A percentile compares a stretch with the other conserved stretches of the same genome.
These are phyloP conservation scores for Penicillium turbatum DNA, from an alignment of 495 filamentous ascomycete genomes.

Conservation along the genomic window DNA sequence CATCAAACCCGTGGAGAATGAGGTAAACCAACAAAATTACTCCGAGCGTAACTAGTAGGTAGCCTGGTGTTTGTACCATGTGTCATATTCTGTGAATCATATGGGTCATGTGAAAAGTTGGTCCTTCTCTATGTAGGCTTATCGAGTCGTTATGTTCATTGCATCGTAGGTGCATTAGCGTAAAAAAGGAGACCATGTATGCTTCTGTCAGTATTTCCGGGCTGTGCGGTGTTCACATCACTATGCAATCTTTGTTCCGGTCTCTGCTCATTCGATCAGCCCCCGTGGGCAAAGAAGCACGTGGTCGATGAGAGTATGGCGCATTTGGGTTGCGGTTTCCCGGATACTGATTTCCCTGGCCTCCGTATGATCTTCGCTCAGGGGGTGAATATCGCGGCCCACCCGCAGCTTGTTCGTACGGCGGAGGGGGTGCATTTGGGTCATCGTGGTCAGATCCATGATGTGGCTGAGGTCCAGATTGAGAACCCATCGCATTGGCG, in stretches of 20 bases:
- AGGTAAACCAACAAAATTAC: neutral
- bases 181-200: neutral
- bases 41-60: neutral
- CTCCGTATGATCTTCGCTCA: slow-evolving; percentile 44
- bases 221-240: slow-evolving; percentile 36
- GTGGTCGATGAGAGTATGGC: slow-evolving; percentile 14
- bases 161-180: slow-evolving; percentile 11
- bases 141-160: slow-evolving; percentile 21
- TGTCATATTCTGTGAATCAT: neutral
- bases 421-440: slow-evolving; percentile 65
- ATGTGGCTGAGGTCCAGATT: slow-evolving; percentile 13
- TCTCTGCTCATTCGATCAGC: slow-evolving; percentile 23
- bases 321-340: slow-evolving; percentile 12
- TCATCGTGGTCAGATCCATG: slow-evolving; percentile 31
- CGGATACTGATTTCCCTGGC: slow-evolving; percentile 11
- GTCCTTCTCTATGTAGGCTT: slow-evolving; percentile 8
- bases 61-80: neutral
- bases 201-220: neutral
- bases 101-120: neutral
- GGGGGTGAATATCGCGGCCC: slow-evolving; percentile 62
- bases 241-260: slow-evolving; percentile 40
- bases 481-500: slow-evolving; percentile 18
- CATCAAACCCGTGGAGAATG: slow-evolving; percentile 17
- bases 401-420: slow-evolving; percentile 75
- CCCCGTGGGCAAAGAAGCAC: slow-evolving; percentile 9